Evolutionary conservation across 441 rosid species (phyloP), one percentile per base, ranked within the genome.

Genomic region (Populus hybrid): DNA sequence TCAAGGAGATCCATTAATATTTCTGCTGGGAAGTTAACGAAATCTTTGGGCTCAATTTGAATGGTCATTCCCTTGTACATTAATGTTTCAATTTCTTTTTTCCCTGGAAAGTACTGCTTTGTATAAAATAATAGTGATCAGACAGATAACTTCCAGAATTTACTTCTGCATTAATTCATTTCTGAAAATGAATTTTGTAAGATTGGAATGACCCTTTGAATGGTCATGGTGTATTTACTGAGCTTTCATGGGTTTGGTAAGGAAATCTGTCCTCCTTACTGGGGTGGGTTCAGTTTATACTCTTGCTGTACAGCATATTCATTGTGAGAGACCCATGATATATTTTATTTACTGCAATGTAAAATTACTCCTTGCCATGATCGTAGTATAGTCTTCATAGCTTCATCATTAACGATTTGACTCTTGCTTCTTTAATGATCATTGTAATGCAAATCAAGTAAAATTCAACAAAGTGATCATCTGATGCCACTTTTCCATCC

Each of bases 111-210:
- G 40, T 10, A 31, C 23, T 69, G 6, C 14, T 11, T 40, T 33
- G 56, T 77, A 77, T 80, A 74, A 83, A 77, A 76, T 82, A 73
- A 78, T 74, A 68, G 68, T 78, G 90, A 89, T 81, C 85, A 64
- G 92, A 87, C 88, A 82, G 84, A 77, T 82, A 85, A 64, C 88
- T 64, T 61, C 87, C 86, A 21, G 63, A 86, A 83, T 82, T 84
- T 78, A 87, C 84, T 86, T 36, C 78, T 11, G 78, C 78, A 80
- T 73, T 72, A 70, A 81, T 66, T 77, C 50, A 72, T 80, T 12
- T 12, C 20, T 45, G 53, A 82, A 84, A 78, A 71, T 53, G 78
- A 84, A 42, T 18, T 64, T 23, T 16, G 59, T 59, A 68, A 67
- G 28, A 9, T 69, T 70, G 76, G 73, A 72, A 36, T 76, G 80